Evolutionary conservation across 2,329 filamentous ascomycete genomes (phyloP), one percentile per base, ranked within the genome.

Genomic region (Penicillium occitanis): DNA sequence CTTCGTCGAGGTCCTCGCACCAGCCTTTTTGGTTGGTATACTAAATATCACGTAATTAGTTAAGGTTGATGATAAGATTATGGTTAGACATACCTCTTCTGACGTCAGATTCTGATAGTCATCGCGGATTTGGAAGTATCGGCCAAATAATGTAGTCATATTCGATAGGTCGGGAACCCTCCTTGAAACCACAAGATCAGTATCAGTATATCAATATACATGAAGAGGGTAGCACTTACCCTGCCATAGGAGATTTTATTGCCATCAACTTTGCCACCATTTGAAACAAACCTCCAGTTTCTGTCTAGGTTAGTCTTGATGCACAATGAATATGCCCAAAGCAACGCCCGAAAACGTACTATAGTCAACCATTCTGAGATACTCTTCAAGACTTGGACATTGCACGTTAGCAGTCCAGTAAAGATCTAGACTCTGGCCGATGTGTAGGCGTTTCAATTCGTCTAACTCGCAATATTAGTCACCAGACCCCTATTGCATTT

Each of bases 1-100:
- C 53, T 57, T 57, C 53, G 53, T 57, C 53, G n/a, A 57, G 53
- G 19, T 57, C 53, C 11, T 57, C 53, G 30, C 53, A 57, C 17
- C 17, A 57, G 17, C 53, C 53, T 57, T 57, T 57, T 25, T 57
- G 30, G 28, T 37, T 25, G 13, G 53, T 57, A 4, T 57, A 57
- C 53, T 57, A 37, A 1, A 22, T 13, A 22, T 1, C 13, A 25
- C 14, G 11, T 13, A 10, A 7, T 48, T 25, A 48, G 44, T 8
- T 17, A 6, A 8, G 5, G 22, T 28, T 28, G 11, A 28, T 46
- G 11, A 3, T 6, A 7, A 50, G 13, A 44, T 8, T 13, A n/a
- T 44, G 17, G 40, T 11, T 13, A 19, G 48, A 10, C 4, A 30
- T 53, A 53, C 50, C 14, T 53, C 50, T 30, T 53, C 50, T 6